Evolutionary conservation across 2,329 filamentous ascomycete genomes (phyloP), one percentile per base, ranked within the genome.

Genomic region (Pseudophaeomoniella oleicola): DNA sequence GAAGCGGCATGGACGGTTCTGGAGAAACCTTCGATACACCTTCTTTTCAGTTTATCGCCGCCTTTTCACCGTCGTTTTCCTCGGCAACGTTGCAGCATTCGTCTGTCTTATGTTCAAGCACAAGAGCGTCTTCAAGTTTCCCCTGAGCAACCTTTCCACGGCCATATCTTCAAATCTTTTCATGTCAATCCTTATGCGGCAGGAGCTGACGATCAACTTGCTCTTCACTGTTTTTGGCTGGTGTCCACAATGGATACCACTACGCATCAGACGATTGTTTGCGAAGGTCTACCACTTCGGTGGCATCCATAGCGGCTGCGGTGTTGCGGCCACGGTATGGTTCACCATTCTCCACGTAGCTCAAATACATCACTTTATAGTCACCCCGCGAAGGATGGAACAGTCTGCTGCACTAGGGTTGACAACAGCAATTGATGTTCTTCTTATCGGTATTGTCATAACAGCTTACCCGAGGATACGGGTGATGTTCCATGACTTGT

Each of bases 401-500:
- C 45, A 46, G 32, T 42, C 48, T 43, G 46, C 61, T n/a, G 63
- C 71, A 17, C 50, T 67, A 18, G 59, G 66, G 10, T 53, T 81
- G 16, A 68, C 72, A 10, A 78, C 71, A 49, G 49, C 75, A 30
- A 64, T 82, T 30, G 60, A 72, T 32, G 51, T 59, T 2, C 61
- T 83, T 35, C 63, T 81, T 44, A 47, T 71, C 38, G 49, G 60
- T 29, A 78, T 85, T 48, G 63, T 81, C 35, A 57, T 62, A 33
- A 70, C 75, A 36, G 76, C 81, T 2, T 69, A 78, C 51, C 81
- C 81, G 3, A 52, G 55, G 6, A 64, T 85, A 45, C 73, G 81
- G 15, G 62, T 66, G 45, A 67, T 63, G 33, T 63, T 67, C 42
- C 81, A 86, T 59, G 71, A 86, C 55, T 55, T 67, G 39, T 86